Conservation (phyloP, 2,329 filamentous ascomycete species). For the Rutstroemia sp. region DNA sequence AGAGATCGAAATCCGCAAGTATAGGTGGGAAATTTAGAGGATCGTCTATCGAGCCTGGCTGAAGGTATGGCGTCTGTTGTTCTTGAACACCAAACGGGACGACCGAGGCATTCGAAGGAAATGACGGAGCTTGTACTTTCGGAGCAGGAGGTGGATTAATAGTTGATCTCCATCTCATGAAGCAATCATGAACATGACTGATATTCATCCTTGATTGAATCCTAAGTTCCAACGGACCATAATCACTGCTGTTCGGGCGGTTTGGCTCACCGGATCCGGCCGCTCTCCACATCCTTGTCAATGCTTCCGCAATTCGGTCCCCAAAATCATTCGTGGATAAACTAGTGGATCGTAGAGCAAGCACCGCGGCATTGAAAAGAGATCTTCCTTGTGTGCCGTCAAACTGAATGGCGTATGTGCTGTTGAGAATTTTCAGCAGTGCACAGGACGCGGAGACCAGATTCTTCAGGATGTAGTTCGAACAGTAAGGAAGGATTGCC, state of each 20-base stretch:
- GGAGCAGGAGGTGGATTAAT: background rate
- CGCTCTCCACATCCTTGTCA: slow-evolving; percentile 54
- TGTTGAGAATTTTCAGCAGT: slow-evolving; percentile 58
- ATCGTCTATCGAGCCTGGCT: slow-evolving; percentile 1
- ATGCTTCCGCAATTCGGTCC: slow-evolving; percentile 55
- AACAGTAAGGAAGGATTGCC: slow-evolving; percentile 38
- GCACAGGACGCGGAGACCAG: slow-evolving; percentile 57
- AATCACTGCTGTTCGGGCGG: slow-evolving; percentile 5
- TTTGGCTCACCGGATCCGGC: slow-evolving; percentile 10
- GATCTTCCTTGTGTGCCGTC: slow-evolving; percentile 47
- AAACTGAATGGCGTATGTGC: slow-evolving; percentile 51
- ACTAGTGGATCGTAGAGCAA: slow-evolving; percentile 51
- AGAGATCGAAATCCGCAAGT: slow-evolving; percentile 13
- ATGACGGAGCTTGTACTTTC: background rate
- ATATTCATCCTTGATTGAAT: slow-evolving; percentile 61
- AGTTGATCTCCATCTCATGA: slow-evolving; percentile 56
- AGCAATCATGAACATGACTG: slow-evolving; percentile 58
- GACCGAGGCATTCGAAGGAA: background rate
- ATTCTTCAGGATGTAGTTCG: slow-evolving; percentile 60
- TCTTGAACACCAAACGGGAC: background rate
- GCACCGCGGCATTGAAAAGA: slow-evolving; percentile 52
- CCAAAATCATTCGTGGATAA: slow-evolving; percentile 56
- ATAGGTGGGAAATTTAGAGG: slow-evolving; percentile 3
- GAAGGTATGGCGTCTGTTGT: background rate
- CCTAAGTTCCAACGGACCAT: slow-evolving; percentile 48